Evolutionary conservation across 805 yeast species (phyloP), one percentile per base, ranked within the genome.

Genomic region (Ogataea paraovalis): DNA sequence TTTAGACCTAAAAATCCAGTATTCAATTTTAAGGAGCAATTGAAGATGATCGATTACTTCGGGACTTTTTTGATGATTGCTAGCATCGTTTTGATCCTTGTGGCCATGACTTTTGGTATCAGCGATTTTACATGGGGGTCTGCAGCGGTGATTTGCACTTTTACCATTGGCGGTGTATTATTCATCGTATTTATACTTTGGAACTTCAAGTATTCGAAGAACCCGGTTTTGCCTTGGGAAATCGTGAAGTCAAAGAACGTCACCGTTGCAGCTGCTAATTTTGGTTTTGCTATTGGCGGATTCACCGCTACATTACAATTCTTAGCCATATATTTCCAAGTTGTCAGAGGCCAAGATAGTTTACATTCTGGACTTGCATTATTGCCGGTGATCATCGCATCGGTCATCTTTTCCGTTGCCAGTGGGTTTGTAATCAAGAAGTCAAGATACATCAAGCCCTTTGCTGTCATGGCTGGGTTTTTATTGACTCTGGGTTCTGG

Each of bases 81-180:
- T 3, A 76, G 79, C 1, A 54, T 73, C 40, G 76, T 79, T 4
- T 57, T 80, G 40, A 49, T 78, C 1, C 61, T 82, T 45, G 61
- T 82, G 30, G 86, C 74, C 0, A 59, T 82, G 36, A 72, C 83
- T 0, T 74, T 80, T 55, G 85, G 85, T 14, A 83, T 82, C 3
- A 61, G 65, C 32, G 67, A 74, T 23, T 73, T 62, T 52, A 64
- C 78, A 3, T 82, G 87, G 87, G 60, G 63, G 3, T 74, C 82
- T 1, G 79, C 77, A 16, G 73, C 77, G 3, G 75, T 77, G 3
- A 73, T 82, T 13, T 56, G 65, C 16, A 72, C 75, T 42, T 72
- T 81, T 45, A 63, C 75, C 7, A 30, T 80, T 27, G 80, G 82
- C 10, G 75, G 73, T 0, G 12, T 73, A 3, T 46, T 71, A 1